A percentile compares a stretch with the other conserved stretches of the same genome.
Conservation (phyloP, 352 stramenopile species). For the Phytophthora aleatoria region DNA sequence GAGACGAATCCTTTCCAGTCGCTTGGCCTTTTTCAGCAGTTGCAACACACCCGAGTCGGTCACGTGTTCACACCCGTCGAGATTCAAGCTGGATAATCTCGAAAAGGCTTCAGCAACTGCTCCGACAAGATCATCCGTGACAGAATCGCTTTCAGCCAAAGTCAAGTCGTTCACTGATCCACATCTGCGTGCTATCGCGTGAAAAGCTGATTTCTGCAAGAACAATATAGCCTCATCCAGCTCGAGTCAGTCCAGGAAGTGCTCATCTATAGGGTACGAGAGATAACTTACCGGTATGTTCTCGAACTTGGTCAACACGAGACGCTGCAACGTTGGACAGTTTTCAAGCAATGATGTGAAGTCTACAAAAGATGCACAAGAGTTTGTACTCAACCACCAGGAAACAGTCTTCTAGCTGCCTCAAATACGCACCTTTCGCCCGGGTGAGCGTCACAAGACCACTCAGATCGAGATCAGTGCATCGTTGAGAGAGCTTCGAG, state of each 20-base stretch:
- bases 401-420: background rate
- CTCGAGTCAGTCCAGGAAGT: constrained; percentile 4
- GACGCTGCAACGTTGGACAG: constrained; percentile 39
- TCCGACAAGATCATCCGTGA: constrained; percentile 63
- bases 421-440: constrained; percentile 34
- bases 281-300: constrained; percentile 40
- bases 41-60: constrained; percentile 55
- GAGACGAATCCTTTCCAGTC: constrained; percentile 46
- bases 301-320: constrained; percentile 46
- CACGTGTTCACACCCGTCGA: constrained; percentile 55
- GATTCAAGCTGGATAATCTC: constrained; percentile 44
- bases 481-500: constrained; percentile 46
- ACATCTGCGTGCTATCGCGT: constrained; percentile 32
- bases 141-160: constrained; percentile 45
- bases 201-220: constrained; percentile 57
- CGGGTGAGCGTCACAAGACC: constrained; percentile 36
- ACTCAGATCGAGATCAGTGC: constrained; percentile 50
- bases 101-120: constrained; percentile 41
- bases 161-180: constrained; percentile 38
- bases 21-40: constrained; percentile 44
- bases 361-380: constrained; percentile 25
- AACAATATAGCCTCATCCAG: constrained; percentile 9
- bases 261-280: background rate
- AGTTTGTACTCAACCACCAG: background rate
- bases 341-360: constrained; percentile 43